Percentiles rank a stretch among this genome's conserved stretches.
Evolutionary conservation across 2,329 filamentous ascomycete species (phyloP).

Genomic region (Fusarium sp.): DNA sequence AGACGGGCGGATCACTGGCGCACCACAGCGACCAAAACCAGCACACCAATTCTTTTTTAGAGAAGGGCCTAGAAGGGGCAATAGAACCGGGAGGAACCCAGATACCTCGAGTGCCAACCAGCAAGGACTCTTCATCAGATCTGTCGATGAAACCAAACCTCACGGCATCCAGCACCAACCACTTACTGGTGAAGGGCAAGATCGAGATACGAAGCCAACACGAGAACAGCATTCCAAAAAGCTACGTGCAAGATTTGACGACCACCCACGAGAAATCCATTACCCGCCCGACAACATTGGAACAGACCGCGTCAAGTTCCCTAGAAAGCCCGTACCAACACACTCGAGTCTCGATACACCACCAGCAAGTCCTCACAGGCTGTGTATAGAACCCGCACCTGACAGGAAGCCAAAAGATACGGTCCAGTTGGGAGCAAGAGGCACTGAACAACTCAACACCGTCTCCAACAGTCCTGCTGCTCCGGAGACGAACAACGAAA

Average conservation of each 20-base stretch:
- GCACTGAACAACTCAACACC: neutral
- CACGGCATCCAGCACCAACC: conserved; percentile 2
- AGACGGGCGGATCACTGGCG: neutral
- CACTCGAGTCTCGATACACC: neutral
- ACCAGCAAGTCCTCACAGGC: neutral
- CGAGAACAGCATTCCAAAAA: neutral
- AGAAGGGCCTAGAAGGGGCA: conserved; percentile 21
- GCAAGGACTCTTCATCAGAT: conserved; percentile 1
- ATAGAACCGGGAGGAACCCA: conserved; percentile 21
- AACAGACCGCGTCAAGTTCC: neutral
- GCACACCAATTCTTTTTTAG: conserved; percentile 51
- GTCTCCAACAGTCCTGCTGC: neutral
- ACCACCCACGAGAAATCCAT: conserved; percentile 13
- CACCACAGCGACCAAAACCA: neutral
- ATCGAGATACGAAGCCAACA: neutral
- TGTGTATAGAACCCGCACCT: conserved; percentile 24
- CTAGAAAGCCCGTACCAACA: conserved; percentile 13
- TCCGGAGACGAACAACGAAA: neutral
- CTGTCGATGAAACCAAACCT: neutral
- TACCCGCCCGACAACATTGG: neutral
- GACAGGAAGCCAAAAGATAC: neutral
- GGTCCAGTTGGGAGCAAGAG: neutral
- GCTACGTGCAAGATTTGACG: conserved; percentile 22
- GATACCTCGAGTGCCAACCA: conserved; percentile 3
- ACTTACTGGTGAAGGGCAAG: conserved; percentile 3